Conservation (phyloP, 495 filamentous ascomycete genomes). For the Aspergillus baeticus region DNA sequence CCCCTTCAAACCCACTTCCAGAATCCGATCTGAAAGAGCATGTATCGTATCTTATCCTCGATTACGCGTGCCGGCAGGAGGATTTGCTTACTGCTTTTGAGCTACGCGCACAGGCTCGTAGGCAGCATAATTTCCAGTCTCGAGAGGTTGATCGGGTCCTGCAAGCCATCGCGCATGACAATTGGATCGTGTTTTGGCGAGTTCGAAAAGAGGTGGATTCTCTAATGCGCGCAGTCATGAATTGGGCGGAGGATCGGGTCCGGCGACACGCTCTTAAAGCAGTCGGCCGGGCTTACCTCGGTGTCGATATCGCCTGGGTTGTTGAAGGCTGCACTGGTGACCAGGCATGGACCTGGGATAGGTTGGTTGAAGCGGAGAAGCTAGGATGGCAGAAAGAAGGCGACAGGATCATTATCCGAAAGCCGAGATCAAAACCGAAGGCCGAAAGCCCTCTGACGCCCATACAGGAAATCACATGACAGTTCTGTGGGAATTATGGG, state of each 20-base stretch:
- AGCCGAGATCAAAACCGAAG: conserved; percentile 44
- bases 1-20: conserved; percentile 57
- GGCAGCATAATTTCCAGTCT: conserved; percentile 56
- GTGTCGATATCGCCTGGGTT: conserved; percentile 55
- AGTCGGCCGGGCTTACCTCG: conserved; percentile 78
- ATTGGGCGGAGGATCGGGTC: conserved; percentile 71
- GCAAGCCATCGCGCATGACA: conserved; percentile 68
- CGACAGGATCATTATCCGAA: conserved; percentile 68
- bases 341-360: conserved; percentile 70
- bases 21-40: conserved; percentile 72
- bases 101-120: conserved; percentile 46
- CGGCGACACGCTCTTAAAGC: conserved; percentile 75
- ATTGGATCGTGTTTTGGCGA: conserved; percentile 78
- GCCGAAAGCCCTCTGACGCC: conserved; percentile 22
- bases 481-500: neutral
- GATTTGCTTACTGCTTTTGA: conserved; percentile 71
- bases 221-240: conserved; percentile 72
- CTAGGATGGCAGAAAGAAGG: conserved; percentile 79
- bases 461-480: conserved; percentile 20
- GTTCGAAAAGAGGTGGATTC: conserved; percentile 71
- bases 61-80: conserved; percentile 81
- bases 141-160: conserved; percentile 65
- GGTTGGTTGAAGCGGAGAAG: conserved; percentile 59
- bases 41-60: conserved; percentile 76
- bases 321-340: conserved; percentile 49